Base-by-base conservation (phyloP, 2,329 filamentous ascomycete species). In the Alternaria hordeiaustralica region DNA sequence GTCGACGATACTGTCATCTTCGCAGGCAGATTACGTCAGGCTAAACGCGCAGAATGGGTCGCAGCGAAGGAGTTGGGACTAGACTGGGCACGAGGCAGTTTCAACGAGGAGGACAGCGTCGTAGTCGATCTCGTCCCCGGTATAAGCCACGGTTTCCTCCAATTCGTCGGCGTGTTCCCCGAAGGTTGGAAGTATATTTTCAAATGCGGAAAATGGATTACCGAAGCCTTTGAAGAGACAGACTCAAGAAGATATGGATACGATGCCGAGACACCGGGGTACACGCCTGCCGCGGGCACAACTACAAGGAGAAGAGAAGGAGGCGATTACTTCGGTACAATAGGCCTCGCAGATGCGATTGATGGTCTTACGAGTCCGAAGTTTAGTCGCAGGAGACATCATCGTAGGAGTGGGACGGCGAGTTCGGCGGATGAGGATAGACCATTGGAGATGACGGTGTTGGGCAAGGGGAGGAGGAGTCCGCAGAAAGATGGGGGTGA, bases 1-100 rank as follows among this genome's bases (percentile, higher is more conserved):
- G 96, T 98, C 0, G 96, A 99, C 75, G 96, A 99, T 78, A 99
- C 96, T 0, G 93, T 97, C 51, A 94, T 99, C 65, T 97, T 99
- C 74, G 94, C 96, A 0, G 96, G 95, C 0, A 85, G 95, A 0
- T 80, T 99, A n/a, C 86, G 94, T 7, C 89, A 94, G 65, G 93
- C 94, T 2, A 97, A 90, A 69, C 78, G 87, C 5, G 85, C 87
- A 65, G 81, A 85, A 55, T 84, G 87, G 80, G 79, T 81, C 3
- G 85, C 87, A 49, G 83, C 85, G 5, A 84, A 86, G 65, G 88
- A 90, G 41, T 75, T 84, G 50, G 87, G 82, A n/a, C 83, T 86
- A 59, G 83, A 82, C 76, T 87, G 81, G 78, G 82, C 72, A 80
- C 82, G 36, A 30, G 87, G 82, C 5, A 78, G 76, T 4, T 95